A percentile compares a stretch with the other conserved stretches of the same genome.
Conservation (phyloP, 2,329 filamentous ascomycete genomes). For the Onygena corvina region DNA sequence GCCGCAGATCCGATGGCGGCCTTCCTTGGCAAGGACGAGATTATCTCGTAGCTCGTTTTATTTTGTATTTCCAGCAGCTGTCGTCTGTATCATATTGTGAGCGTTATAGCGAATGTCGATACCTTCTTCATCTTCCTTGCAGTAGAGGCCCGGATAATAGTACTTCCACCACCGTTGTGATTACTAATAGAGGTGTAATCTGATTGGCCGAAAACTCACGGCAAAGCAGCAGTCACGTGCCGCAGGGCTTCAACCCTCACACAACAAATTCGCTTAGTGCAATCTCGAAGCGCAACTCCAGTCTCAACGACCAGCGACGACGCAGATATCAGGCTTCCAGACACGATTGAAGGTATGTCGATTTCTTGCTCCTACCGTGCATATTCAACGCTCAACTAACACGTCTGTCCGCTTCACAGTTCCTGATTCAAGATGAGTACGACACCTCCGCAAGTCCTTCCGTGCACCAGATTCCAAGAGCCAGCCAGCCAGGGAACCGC, state of each 20-base stretch:
- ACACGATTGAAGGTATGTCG: constrained; percentile 30
- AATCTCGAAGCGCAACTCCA: constrained; percentile 27
- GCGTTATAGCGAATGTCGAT: constrained; percentile 7
- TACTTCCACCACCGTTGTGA: background rate
- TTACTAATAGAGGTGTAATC: no score
- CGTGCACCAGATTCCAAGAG: constrained; percentile 8
- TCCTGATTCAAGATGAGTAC: constrained; percentile 50
- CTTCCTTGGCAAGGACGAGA: constrained; percentile 60
- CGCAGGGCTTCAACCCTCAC: constrained; percentile 27
- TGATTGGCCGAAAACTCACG: no score
- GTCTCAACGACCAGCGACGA: constrained; percentile 33
- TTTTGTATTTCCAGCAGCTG: background rate
- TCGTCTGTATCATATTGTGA: constrained; percentile 3
- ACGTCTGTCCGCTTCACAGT: constrained; percentile 19
- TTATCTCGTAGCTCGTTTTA: constrained; percentile 24
- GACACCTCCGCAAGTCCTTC: constrained; percentile 30
- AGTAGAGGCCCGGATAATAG: background rate
- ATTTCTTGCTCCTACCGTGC: constrained; percentile 4
- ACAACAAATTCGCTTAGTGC: constrained; percentile 34
- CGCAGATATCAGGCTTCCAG: constrained; percentile 35
- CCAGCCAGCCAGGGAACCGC: background rate
- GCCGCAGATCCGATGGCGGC: constrained; percentile 80
- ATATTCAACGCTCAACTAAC: background rate
- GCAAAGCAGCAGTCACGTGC: background rate
- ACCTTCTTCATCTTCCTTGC: background rate